These are phyloP conservation scores for Candida multigemmis DNA, from an alignment of 805 yeast species.

Conservation along the genomic window DNA sequence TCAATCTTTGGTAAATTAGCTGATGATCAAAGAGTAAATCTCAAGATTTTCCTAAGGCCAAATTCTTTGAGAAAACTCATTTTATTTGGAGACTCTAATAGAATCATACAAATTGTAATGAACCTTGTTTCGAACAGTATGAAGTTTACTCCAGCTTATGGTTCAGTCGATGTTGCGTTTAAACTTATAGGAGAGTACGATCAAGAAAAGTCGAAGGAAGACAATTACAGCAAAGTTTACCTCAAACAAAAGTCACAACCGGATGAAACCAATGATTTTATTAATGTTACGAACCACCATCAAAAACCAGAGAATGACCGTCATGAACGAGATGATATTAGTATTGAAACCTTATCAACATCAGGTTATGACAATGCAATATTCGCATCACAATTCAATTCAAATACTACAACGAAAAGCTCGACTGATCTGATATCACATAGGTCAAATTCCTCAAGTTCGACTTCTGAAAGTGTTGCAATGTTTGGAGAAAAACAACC, in stretches of 20 bases:
- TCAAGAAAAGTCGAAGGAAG: slow-evolving; percentile 29
- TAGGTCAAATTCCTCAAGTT: too few relatives aligned
- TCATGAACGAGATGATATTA: slow-evolving; percentile 12
- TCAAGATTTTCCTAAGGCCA: slow-evolving; percentile 58
- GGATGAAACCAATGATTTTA: slow-evolving; percentile 2
- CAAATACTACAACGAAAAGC: slow-evolving; percentile 11
- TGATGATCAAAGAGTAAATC: slow-evolving; percentile 62
- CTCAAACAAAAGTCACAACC: slow-evolving; percentile 15
- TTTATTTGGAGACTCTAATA: slow-evolving; percentile 78
- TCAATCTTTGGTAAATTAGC: slow-evolving; percentile 82
- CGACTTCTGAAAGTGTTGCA: too few relatives aligned
- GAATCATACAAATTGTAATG: slow-evolving; percentile 88
- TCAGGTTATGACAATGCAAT: slow-evolving; percentile 28
- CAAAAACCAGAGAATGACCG: background rate
- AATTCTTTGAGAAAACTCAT: slow-evolving; percentile 51
- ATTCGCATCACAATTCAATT: slow-evolving; percentile 27
- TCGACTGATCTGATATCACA: too few relatives aligned
- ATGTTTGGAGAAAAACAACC: too few relatives aligned
- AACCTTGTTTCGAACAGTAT: slow-evolving; percentile 84
- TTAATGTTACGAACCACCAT: slow-evolving; percentile 1
- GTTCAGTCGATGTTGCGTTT: slow-evolving; percentile 60
- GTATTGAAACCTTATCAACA: slow-evolving; percentile 26
- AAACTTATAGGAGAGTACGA: slow-evolving; percentile 68
- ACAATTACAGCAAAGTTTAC: slow-evolving; percentile 37
- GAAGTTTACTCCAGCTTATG: slow-evolving; percentile 88